These are phyloP conservation scores for Malus asiatica DNA, from an alignment of 306 rosid species.

Conservation along the genomic window DNA sequence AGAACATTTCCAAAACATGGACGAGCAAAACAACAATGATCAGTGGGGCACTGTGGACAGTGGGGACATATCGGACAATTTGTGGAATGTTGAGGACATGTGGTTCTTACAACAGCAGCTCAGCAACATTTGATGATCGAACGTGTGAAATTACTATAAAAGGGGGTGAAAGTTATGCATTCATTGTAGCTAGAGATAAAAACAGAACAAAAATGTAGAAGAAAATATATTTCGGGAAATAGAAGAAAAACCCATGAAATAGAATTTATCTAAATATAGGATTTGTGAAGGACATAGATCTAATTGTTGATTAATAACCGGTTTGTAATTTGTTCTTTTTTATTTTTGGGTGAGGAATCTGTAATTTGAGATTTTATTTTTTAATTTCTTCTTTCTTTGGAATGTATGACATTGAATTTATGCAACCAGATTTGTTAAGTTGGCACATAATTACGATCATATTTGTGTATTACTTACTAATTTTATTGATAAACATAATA, in stretches of 20 bases:
- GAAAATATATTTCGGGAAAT: slow-evolving; percentile 11
- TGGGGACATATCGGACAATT: slow-evolving; percentile 48
- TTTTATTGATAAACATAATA: no score
- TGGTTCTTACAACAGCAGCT: slow-evolving; percentile 57
- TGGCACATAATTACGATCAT: background rate
- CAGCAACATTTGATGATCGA: slow-evolving; percentile 20
- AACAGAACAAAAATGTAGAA: slow-evolving; percentile 5
- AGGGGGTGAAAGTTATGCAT: slow-evolving; percentile 15
- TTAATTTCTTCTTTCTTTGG: slow-evolving; percentile 37
- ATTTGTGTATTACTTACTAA: background rate
- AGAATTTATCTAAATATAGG: slow-evolving; percentile 17
- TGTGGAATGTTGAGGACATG: slow-evolving; percentile 64
- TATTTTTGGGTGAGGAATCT: slow-evolving; percentile 31
- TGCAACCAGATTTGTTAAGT: background rate
- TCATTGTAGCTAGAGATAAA: slow-evolving; percentile 7
- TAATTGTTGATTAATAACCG: slow-evolving; percentile 26
- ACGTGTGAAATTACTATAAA: background rate
- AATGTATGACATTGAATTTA: background rate
- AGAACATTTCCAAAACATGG: slow-evolving; percentile 28
- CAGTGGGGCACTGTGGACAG: slow-evolving; percentile 36
- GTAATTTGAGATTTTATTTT: slow-evolving; percentile 23
- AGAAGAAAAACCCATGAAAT: background rate
- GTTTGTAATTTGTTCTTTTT: slow-evolving; percentile 7
- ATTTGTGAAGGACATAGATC: slow-evolving; percentile 23
- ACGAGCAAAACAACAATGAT: slow-evolving; percentile 32